These are phyloP conservation scores for Silene vulgaris DNA, from an alignment of 179 eudicot genomes.

Conservation along the genomic window DNA sequence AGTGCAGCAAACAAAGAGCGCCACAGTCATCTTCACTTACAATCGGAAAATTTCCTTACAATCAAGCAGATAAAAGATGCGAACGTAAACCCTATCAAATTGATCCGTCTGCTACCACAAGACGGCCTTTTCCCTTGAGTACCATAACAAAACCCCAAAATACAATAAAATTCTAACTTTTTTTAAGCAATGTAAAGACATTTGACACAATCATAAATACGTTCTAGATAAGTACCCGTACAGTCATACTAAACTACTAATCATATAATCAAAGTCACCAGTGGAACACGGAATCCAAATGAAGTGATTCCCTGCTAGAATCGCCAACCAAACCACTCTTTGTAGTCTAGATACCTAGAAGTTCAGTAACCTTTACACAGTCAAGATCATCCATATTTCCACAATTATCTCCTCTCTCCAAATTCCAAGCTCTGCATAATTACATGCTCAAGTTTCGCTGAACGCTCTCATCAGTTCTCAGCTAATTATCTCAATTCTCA, in stretches of 20 bases:
- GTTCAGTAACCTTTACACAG: not conserved
- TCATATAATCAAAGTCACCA: not conserved
- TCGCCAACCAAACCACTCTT: no score
- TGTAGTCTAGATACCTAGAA: not conserved
- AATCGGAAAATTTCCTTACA: not conserved
- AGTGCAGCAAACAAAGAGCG: slow-evolving; percentile 15
- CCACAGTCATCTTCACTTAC: not conserved
- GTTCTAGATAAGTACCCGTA: not conserved
- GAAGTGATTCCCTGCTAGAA: no score
- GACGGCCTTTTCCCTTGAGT: not conserved
- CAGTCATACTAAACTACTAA: not conserved
- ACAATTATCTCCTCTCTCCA: not conserved
- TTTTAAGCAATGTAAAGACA: not conserved
- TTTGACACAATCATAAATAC: not conserved
- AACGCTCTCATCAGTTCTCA: not conserved
- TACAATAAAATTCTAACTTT: no score
- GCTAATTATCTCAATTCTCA: not conserved
- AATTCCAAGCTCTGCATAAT: not conserved
- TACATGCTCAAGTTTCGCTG: not conserved
- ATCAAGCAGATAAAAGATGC: not conserved
- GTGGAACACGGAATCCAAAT: no score
- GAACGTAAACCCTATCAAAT: not conserved
- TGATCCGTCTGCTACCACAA: not conserved
- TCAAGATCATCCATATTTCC: not conserved
- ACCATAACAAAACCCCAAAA: not conserved